Percentiles rank a stretch among this genome's conserved stretches.
Evolutionary conservation across 176 grass and related monocot species (phyloP).

Genomic region (Oryza glaberrima): DNA sequence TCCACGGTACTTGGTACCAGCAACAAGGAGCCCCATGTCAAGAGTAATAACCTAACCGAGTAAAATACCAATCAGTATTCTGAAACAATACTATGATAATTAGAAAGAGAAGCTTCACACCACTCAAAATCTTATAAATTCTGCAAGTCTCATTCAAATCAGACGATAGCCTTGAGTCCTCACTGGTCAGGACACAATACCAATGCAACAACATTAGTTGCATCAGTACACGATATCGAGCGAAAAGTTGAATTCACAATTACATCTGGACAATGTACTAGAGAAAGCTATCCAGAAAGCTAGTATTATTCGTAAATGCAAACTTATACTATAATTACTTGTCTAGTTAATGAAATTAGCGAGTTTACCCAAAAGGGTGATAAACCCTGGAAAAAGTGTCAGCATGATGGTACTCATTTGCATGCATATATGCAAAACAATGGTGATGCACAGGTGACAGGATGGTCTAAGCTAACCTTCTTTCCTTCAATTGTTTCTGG

Average conservation of each 20-base stretch:
- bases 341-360: not conserved
- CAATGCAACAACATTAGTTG: conserved; percentile 6
- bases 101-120: not conserved
- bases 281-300: not conserved
- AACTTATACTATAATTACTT: not conserved
- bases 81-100: conserved; percentile 20
- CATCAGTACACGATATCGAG: not conserved
- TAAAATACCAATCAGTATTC: conserved; percentile 6
- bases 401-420: conserved; percentile 7
- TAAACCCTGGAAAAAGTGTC: not conserved
- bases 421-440: not conserved
- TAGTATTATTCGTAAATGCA: not conserved
- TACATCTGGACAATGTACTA: not conserved
- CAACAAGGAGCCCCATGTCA: conserved; percentile 99
- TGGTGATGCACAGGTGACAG: not conserved
- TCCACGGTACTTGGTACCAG: conserved; percentile 98
- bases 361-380: not conserved
- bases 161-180: not conserved
- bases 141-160: not conserved
- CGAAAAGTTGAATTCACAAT: conserved; percentile 10
- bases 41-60: conserved; percentile 87
- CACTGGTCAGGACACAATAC: not conserved
- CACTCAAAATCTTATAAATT: conserved; percentile 15
- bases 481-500: conserved; percentile 99
- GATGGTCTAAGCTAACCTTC: conserved; percentile 57